Conservation (phyloP, 2,329 filamentous ascomycete genomes). For the Neonectria punicea region DNA sequence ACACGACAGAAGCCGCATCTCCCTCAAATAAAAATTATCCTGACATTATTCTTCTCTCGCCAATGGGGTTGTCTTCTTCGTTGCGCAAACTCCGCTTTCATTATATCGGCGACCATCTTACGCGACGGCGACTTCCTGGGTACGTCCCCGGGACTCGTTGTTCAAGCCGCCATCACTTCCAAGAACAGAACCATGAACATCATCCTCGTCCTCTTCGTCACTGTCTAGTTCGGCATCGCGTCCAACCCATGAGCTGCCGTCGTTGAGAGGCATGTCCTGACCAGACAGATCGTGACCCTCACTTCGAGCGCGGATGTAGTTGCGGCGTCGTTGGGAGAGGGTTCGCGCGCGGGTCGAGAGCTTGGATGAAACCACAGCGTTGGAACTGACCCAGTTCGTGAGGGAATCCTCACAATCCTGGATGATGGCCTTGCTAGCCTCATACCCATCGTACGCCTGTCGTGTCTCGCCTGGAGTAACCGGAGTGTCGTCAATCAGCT, state of each 20-base stretch:
- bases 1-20: slow-evolving; percentile 35
- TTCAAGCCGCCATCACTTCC: slow-evolving; percentile 65
- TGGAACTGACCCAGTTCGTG: slow-evolving; percentile 95
- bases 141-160: slow-evolving; percentile 66
- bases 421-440: slow-evolving; percentile 98
- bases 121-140: slow-evolving; percentile 61
- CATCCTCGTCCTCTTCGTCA: slow-evolving; percentile 72
- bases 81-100: slow-evolving; percentile 14
- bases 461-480: slow-evolving; percentile 98
- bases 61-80: neutral
- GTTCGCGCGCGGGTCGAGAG: slow-evolving; percentile 89
- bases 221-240: slow-evolving; percentile 72
- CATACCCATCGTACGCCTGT: slow-evolving; percentile 95
- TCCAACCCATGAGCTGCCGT: slow-evolving; percentile 86
- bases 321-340: slow-evolving; percentile 84
- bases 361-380: slow-evolving; percentile 87
- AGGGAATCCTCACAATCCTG: slow-evolving; percentile 98
- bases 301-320: slow-evolving; percentile 73
- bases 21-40: slow-evolving; percentile 30
- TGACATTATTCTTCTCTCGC: slow-evolving; percentile 4
- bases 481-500: slow-evolving; percentile 94
- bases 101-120: slow-evolving; percentile 42
- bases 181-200: slow-evolving; percentile 59
- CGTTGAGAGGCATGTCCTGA: slow-evolving; percentile 83
- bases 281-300: slow-evolving; percentile 84